Percentiles rank a stretch among this genome's conserved stretches.
phyloP scores from a whole-genome alignment of 139 green algal species.

The Desmodesmus armatus region DNA sequence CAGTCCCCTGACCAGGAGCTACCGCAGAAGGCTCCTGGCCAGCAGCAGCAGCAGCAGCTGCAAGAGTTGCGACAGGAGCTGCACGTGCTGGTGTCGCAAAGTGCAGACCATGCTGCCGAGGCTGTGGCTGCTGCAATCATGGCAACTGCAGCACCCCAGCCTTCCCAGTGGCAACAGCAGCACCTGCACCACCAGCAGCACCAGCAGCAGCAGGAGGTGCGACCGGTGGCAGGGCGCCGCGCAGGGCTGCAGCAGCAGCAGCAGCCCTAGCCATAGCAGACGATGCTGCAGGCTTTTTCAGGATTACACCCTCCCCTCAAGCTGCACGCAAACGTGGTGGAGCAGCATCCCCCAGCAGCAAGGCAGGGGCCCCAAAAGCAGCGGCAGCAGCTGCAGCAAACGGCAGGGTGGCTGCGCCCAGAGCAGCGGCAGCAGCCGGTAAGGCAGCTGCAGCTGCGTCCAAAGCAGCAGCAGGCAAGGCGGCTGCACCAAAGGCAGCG shows the following conservation, averaged over 20 bases:
- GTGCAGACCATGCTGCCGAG: not conserved
- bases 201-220: not conserved
- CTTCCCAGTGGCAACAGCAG: not conserved
- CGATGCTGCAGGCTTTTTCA: not conserved
- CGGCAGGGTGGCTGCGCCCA: not conserved
- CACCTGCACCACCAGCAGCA: not conserved
- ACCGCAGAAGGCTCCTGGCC: not conserved
- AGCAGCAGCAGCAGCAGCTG: not conserved
- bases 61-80: not conserved
- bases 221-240: no score
- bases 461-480: not conserved
- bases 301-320: not conserved
- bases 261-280: not conserved
- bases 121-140: not conserved
- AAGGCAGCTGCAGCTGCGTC: not conserved
- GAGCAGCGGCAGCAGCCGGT: not conserved
- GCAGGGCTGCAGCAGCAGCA: constrained; percentile 6
- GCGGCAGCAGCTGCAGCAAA: constrained; percentile 6
- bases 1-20: not conserved
- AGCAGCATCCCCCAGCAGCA: not conserved
- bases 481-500: not conserved
- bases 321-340: not conserved
- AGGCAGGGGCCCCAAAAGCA: not conserved
- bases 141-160: not conserved
- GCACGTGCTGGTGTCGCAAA: not conserved